A percentile compares a stretch with the other conserved stretches of the same genome.
These are phyloP conservation scores for Hyaloscypha finlandica DNA, from an alignment of 495 filamentous ascomycete species.

Conservation along the genomic window DNA sequence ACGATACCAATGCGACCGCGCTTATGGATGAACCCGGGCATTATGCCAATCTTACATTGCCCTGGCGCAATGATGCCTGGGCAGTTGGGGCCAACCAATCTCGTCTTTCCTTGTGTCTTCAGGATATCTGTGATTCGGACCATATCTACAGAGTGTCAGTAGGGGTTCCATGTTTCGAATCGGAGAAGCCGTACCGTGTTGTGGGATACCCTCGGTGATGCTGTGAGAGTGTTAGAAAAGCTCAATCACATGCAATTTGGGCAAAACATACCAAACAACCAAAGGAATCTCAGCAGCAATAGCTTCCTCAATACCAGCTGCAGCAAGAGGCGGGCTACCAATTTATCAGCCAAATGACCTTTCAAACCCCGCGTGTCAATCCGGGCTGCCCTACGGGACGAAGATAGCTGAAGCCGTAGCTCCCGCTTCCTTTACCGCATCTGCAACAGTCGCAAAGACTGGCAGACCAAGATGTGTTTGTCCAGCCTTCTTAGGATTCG, in stretches of 20 bases:
- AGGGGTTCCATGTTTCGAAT: neutral
- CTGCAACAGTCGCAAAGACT: constrained; percentile 86
- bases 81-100: constrained; percentile 96
- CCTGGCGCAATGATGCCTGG: constrained; percentile 96
- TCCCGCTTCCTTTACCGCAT: constrained; percentile 89
- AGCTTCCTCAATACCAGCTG: constrained; percentile 95
- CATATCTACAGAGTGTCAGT: constrained; percentile 70
- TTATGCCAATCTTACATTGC: constrained; percentile 99
- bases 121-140: constrained; percentile 97
- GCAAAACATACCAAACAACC: constrained; percentile 72
- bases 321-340: constrained; percentile 81
- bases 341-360: constrained; percentile 15
- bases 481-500: constrained; percentile 98
- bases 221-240: constrained; percentile 39
- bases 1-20: constrained; percentile 98
- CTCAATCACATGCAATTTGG: constrained; percentile 22
- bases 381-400: constrained; percentile 70
- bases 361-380: neutral
- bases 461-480: constrained; percentile 84
- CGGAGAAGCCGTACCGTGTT: constrained; percentile 69
- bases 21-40: constrained; percentile 99
- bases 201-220: constrained; percentile 98
- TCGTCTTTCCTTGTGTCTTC: constrained; percentile 96
- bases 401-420: constrained; percentile 94
- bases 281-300: constrained; percentile 89